phyloP scores from a whole-genome alignment of 2,329 filamentous ascomycete species.

The Lachnellula subtilissima region DNA sequence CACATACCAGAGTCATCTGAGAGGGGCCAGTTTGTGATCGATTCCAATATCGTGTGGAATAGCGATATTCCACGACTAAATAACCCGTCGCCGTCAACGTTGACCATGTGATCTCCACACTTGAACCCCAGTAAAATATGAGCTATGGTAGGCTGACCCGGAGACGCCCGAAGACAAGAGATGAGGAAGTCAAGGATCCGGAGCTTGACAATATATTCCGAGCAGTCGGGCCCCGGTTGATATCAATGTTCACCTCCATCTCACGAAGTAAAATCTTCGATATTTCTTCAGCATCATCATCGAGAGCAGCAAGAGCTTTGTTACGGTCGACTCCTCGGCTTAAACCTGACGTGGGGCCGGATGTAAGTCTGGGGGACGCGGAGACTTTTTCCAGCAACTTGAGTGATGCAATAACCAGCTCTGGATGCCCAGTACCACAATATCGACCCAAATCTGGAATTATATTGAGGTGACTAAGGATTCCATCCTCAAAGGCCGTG shows the following conservation, averaged over 20 bases:
- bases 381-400: slow-evolving; percentile 82
- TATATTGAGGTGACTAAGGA: slow-evolving; percentile 73
- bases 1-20: slow-evolving; percentile 53
- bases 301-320: slow-evolving; percentile 83
- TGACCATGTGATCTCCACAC: slow-evolving; percentile 66
- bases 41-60: slow-evolving; percentile 73
- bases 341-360: slow-evolving; percentile 15
- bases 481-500: slow-evolving; percentile 85
- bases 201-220: slow-evolving; percentile 76
- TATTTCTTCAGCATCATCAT: slow-evolving; percentile 77
- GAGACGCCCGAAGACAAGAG: slow-evolving; percentile 69
- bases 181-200: slow-evolving; percentile 83
- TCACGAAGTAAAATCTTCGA: slow-evolving; percentile 66
- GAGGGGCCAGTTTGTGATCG: slow-evolving; percentile 63
- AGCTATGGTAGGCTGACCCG: slow-evolving; percentile 77
- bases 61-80: slow-evolving; percentile 71
- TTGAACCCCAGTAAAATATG: slow-evolving; percentile 87
- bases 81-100: slow-evolving; percentile 61
- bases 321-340: slow-evolving; percentile 53
- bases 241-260: slow-evolving; percentile 64
- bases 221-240: slow-evolving; percentile 64
- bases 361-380: slow-evolving; percentile 60
- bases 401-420: slow-evolving; percentile 74
- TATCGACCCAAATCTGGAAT: slow-evolving; percentile 82
- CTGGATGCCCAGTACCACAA: slow-evolving; percentile 76